phyloP scores from a whole-genome alignment of 805 yeast species.

The Monosporozyma unispora region DNA sequence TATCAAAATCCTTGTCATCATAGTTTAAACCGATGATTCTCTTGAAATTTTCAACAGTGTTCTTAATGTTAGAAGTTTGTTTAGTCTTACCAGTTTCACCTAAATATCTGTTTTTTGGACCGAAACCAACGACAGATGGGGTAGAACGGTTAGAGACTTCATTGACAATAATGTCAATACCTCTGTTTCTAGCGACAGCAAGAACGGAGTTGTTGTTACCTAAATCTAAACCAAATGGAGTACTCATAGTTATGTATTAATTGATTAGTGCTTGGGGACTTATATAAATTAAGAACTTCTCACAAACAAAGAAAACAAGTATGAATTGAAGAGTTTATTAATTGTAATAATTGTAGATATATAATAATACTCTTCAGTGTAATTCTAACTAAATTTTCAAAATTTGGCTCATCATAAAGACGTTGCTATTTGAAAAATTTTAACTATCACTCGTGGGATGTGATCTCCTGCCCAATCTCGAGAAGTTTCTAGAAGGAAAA shows the following conservation, averaged over 20 bases:
- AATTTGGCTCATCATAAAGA: neutral
- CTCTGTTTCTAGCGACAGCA: conserved; percentile 96
- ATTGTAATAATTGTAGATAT: neutral
- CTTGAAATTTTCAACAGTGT: conserved; percentile 91
- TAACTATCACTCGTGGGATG: conserved; percentile 1
- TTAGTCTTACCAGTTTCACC: conserved; percentile 96
- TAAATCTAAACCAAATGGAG: conserved; percentile 95
- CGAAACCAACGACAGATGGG: conserved; percentile 88
- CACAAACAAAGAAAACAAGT: too few relatives aligned
- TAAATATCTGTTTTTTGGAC: conserved; percentile 75
- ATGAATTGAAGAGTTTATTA: too few relatives aligned
- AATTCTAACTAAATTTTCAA: neutral
- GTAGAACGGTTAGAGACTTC: conserved; percentile 98
- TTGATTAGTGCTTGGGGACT: conserved; percentile 9
- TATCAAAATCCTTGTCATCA: conserved; percentile 66
- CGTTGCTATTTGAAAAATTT: conserved; percentile 1
- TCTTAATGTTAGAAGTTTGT: conserved; percentile 92
- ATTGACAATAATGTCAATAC: conserved; percentile 95
- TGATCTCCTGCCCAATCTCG: neutral
- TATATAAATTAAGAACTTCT: too few relatives aligned
- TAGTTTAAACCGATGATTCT: conserved; percentile 77
- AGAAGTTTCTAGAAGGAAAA: neutral
- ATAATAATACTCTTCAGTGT: neutral
- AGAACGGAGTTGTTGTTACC: conserved; percentile 91
- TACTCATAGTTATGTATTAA: conserved; percentile 47